A percentile compares a stretch with the other conserved stretches of the same genome.
These are phyloP conservation scores for Dictyostelium firmibasis DNA, from an alignment of 78 protist genomes.

Conservation along the genomic window DNA sequence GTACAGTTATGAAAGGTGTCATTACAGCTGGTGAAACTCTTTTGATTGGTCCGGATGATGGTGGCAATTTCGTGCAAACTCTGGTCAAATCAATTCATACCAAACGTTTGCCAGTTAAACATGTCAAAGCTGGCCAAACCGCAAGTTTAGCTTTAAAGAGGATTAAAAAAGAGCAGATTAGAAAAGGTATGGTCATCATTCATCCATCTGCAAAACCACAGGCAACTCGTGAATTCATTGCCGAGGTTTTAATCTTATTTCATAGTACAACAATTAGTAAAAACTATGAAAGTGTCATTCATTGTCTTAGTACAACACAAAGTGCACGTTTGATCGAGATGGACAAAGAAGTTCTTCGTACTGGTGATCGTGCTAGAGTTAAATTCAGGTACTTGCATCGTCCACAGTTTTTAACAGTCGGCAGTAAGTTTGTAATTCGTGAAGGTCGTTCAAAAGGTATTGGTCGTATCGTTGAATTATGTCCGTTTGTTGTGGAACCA, in stretches of 20 bases:
- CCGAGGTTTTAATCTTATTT: constrained; percentile 93
- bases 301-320: constrained; percentile 86
- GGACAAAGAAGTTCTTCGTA: constrained; percentile 89
- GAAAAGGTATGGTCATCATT: constrained; percentile 95
- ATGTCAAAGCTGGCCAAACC: constrained; percentile 89
- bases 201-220: constrained; percentile 36
- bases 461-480: constrained; percentile 40
- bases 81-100: constrained; percentile 84
- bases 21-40: constrained; percentile 78
- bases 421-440: constrained; percentile 90
- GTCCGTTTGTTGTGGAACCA: constrained; percentile 15
- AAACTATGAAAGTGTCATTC: constrained; percentile 96
- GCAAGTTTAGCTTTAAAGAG: constrained; percentile 91
- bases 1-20: constrained; percentile 87
- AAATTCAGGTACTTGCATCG: constrained; percentile 86
- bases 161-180: constrained; percentile 75
- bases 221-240: constrained; percentile 86
- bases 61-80: constrained; percentile 84
- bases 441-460: constrained; percentile 90
- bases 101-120: constrained; percentile 83
- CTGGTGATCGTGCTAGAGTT: constrained; percentile 93
- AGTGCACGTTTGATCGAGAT: constrained; percentile 73
- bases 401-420: constrained; percentile 90
- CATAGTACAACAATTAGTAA: constrained; percentile 94
- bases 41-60: constrained; percentile 91